phyloP scores from a whole-genome alignment of 306 rosid genomes.

The Prunus campanulata region DNA sequence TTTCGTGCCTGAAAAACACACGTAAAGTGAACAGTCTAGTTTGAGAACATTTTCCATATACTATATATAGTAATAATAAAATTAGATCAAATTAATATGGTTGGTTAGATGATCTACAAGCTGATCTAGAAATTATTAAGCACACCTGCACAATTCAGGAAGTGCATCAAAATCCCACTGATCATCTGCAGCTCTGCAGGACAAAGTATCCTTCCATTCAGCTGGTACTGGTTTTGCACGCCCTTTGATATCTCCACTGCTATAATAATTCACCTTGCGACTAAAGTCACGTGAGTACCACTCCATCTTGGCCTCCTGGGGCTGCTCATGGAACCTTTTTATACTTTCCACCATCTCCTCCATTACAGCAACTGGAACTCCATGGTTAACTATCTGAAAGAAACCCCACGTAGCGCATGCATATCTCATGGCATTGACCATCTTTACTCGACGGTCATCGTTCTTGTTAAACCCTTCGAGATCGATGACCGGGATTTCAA shows the following conservation, averaged over 20 bases:
- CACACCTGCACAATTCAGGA: slow-evolving; percentile 13
- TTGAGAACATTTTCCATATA: neutral
- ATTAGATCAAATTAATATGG: neutral
- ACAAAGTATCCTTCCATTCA: slow-evolving; percentile 17
- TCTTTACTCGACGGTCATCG: slow-evolving; percentile 10
- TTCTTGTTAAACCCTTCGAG: slow-evolving; percentile 50
- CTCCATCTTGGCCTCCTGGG: slow-evolving; percentile 31
- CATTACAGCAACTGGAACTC: slow-evolving; percentile 29
- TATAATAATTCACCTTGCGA: slow-evolving; percentile 26
- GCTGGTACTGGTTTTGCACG: slow-evolving; percentile 14
- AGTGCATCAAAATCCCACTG: neutral
- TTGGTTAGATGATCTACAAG: neutral
- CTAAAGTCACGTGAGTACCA: slow-evolving; percentile 33
- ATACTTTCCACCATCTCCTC: slow-evolving; percentile 29
- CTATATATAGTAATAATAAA: neutral
- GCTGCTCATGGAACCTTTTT: slow-evolving; percentile 44
- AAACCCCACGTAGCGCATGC: slow-evolving; percentile 53
- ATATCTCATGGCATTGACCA: slow-evolving; percentile 25
- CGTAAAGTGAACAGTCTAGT: neutral
- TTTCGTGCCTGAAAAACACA: neutral
- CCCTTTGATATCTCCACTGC: slow-evolving; percentile 39
- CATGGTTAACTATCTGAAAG: slow-evolving; percentile 60
- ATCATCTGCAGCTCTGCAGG: neutral
- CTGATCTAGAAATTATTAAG: neutral
- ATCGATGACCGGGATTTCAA: slow-evolving; percentile 13